These are phyloP conservation scores for Xylaria multiplex DNA, from an alignment of 2,329 filamentous ascomycete species.

Conservation along the genomic window DNA sequence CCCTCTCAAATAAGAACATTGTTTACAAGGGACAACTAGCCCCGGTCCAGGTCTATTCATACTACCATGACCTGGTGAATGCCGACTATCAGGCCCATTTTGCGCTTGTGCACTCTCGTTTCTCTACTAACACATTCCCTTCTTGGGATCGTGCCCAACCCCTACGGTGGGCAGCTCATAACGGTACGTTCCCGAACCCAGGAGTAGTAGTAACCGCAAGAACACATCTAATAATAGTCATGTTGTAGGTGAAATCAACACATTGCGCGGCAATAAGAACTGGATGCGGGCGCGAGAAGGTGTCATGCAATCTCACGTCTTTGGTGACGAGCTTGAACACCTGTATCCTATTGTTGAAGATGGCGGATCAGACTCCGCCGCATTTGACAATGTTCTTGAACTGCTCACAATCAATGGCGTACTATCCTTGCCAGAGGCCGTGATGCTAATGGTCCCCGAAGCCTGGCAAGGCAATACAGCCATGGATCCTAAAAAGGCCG, in stretches of 20 bases:
- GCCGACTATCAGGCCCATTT: slow-evolving; percentile 98
- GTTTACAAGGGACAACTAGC: slow-evolving; percentile 98
- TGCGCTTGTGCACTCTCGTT: slow-evolving; percentile 94
- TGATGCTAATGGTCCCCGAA: slow-evolving; percentile 99
- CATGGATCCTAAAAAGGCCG: slow-evolving; percentile 95
- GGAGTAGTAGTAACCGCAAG: slow-evolving; percentile 13
- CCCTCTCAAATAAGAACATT: slow-evolving; percentile 96
- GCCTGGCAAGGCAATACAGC: slow-evolving; percentile 94
- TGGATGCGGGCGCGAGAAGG: slow-evolving; percentile 99
- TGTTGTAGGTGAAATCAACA: slow-evolving; percentile 84
- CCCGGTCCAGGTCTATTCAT: slow-evolving; percentile 95
- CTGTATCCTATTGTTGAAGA: slow-evolving; percentile 97
- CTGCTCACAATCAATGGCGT: slow-evolving; percentile 95
- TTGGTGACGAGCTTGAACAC: slow-evolving; percentile 88
- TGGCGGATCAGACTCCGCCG: slow-evolving; percentile 94
- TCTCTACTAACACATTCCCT: slow-evolving; percentile 98
- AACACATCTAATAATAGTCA: slow-evolving; percentile 31
- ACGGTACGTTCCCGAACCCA: slow-evolving; percentile 65
- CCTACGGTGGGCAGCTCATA: slow-evolving; percentile 95
- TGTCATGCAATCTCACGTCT: slow-evolving; percentile 90
- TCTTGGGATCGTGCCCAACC: slow-evolving; percentile 98
- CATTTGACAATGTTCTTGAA: slow-evolving; percentile 96
- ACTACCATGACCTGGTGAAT: slow-evolving; percentile 96
- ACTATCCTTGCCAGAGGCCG: slow-evolving; percentile 90
- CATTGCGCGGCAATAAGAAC: slow-evolving; percentile 96